These are phyloP conservation scores for Magnusiomyces suaveolens DNA, from an alignment of 1,139 yeast species.

Conservation along the genomic window DNA sequence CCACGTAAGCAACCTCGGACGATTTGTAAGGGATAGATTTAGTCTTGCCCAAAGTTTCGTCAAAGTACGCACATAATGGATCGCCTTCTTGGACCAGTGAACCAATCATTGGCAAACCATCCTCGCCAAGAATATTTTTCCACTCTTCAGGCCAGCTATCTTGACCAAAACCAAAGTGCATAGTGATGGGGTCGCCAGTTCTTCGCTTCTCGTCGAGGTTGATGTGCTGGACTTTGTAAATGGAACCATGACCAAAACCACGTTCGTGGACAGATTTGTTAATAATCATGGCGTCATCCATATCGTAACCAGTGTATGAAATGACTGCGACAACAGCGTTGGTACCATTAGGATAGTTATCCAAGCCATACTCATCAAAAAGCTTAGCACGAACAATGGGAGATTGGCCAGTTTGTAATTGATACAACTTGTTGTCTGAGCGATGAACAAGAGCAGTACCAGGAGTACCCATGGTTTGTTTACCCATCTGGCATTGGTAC, in stretches of 20 bases:
- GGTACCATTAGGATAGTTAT: slow-evolving; percentile 96
- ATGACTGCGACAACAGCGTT: slow-evolving; percentile 98
- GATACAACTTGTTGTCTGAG: slow-evolving; percentile 88
- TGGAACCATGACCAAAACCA: slow-evolving; percentile 96
- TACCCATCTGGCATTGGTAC: slow-evolving; percentile 99
- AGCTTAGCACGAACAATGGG: slow-evolving; percentile 92
- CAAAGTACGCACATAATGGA: slow-evolving; percentile 87
- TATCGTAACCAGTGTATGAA: slow-evolving; percentile 97
- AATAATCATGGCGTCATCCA: slow-evolving; percentile 98
- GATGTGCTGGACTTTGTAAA: slow-evolving; percentile 86
- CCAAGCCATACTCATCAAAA: slow-evolving; percentile 96
- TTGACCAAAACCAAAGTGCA: slow-evolving; percentile 87
- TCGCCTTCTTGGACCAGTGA: slow-evolving; percentile 87
- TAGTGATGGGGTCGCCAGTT: slow-evolving; percentile 90
- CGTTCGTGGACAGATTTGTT: slow-evolving; percentile 96
- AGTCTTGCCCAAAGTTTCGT: slow-evolving; percentile 85
- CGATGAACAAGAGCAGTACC: slow-evolving; percentile 91
- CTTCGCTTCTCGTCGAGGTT: slow-evolving; percentile 71
- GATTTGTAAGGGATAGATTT: slow-evolving; percentile 90
- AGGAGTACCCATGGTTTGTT: slow-evolving; percentile 99
- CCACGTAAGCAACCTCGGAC: slow-evolving; percentile 87
- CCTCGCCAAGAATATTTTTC: slow-evolving; percentile 79
- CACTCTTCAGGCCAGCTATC: slow-evolving; percentile 90
- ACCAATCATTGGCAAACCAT: slow-evolving; percentile 90
- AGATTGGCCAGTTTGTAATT: slow-evolving; percentile 91